Conservation (phyloP, 352 stramenopile genomes). For the Thalassiosira delicatula region DNA sequence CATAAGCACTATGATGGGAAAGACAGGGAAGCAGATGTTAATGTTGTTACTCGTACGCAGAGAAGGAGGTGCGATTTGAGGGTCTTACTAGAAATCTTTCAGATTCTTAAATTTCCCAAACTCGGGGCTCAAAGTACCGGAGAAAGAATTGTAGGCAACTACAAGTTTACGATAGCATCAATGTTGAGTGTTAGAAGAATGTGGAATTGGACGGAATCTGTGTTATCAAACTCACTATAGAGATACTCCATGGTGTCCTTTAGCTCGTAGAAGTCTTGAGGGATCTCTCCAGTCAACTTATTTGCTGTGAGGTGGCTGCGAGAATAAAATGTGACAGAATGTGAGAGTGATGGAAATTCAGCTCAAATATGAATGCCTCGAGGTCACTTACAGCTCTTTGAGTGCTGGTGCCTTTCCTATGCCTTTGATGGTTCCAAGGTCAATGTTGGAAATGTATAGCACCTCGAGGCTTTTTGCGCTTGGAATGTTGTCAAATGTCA, state of each 20-base stretch:
- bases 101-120: too few relatives aligned
- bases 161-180: not conserved
- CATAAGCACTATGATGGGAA: conserved; percentile 43
- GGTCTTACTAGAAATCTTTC: conserved; percentile 62
- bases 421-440: conserved; percentile 59
- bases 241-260: conserved; percentile 58
- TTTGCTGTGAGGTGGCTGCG: conserved; percentile 63
- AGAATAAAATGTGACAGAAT: not conserved
- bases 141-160: conserved; percentile 77
- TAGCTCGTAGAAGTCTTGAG: conserved; percentile 66
- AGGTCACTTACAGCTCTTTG: conserved; percentile 50
- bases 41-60: not conserved
- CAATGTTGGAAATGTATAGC: conserved; percentile 69
- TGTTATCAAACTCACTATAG: conserved; percentile 49
- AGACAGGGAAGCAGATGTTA: not conserved
- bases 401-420: conserved; percentile 61
- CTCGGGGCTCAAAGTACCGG: too few relatives aligned
- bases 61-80: not conserved
- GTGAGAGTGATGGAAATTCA: not conserved
- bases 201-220: not conserved
- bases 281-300: conserved; percentile 52
- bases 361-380: not conserved
- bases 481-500: conserved; percentile 60
- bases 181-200: too few relatives aligned
- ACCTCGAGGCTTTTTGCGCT: conserved; percentile 65